Percentiles rank a stretch among this genome's conserved stretches.
Evolutionary conservation across 2,329 filamentous ascomycete species (phyloP).

Genomic region (Colletotrichum lupini): DNA sequence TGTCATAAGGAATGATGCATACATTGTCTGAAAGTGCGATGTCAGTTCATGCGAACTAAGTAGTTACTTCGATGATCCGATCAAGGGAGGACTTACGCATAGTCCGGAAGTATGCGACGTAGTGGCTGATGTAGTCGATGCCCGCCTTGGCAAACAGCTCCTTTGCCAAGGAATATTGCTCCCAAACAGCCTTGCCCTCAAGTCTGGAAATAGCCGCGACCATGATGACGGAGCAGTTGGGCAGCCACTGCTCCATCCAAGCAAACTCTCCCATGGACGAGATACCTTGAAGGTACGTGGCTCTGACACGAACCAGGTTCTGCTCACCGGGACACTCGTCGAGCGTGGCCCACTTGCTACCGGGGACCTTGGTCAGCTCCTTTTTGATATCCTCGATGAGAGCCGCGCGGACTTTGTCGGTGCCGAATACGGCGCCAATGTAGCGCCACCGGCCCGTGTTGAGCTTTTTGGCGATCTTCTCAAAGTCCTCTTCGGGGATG

Average conservation of each 20-base stretch:
- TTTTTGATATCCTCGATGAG: slow-evolving; percentile 17
- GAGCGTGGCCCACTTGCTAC: slow-evolving; percentile 27
- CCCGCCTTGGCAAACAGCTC: slow-evolving; percentile 20
- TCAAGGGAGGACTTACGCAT: slow-evolving; percentile 16
- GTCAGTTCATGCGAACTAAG: too few relatives aligned
- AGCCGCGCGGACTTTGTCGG: slow-evolving; percentile 26
- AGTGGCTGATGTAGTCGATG: slow-evolving; percentile 29
- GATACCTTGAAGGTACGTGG: slow-evolving; percentile 25
- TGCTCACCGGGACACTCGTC: slow-evolving; percentile 21
- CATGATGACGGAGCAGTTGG: slow-evolving; percentile 29
- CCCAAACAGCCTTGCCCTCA: slow-evolving; percentile 19
- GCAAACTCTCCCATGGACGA: slow-evolving; percentile 30
- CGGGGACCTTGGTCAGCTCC: slow-evolving; percentile 22
- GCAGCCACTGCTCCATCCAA: slow-evolving; percentile 30
- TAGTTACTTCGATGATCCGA: too few relatives aligned
- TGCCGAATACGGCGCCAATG: slow-evolving; percentile 24
- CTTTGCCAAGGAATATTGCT: slow-evolving; percentile 23
- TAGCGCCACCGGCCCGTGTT: slow-evolving; percentile 28
- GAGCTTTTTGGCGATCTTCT: slow-evolving; percentile 27
- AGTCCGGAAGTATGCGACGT: slow-evolving; percentile 26
- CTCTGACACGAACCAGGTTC: slow-evolving; percentile 17
- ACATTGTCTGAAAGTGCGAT: slow-evolving; percentile 52
- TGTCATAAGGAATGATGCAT: slow-evolving; percentile 61
- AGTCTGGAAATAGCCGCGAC: slow-evolving; percentile 12
- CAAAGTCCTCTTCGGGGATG: slow-evolving; percentile 25